Base-by-base conservation (phyloP, 345 rosid species). In the Nephelium lappaceum region DNA sequence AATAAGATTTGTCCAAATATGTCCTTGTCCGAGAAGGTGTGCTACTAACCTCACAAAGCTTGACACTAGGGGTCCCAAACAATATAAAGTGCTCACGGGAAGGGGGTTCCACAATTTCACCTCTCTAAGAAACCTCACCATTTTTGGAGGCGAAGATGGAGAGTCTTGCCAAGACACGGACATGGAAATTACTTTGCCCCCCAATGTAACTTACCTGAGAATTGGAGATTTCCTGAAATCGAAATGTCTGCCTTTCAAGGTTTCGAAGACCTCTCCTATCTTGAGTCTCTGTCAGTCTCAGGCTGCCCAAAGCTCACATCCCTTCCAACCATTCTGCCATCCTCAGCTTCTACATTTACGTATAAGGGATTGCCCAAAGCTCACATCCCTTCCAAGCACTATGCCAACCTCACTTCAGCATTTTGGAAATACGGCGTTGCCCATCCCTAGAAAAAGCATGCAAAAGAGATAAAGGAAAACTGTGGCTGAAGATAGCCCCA, bases 201-300 rank as follows among this genome's bases (percentile, higher is more conserved):
- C 39, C 25, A 75, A 79, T 12, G 67, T 79, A 11, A 71, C 41
- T 1, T 0, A 0, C 10, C 75, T 79, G 19, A 0, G 11, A 41
- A 76, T 79, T 27, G 18, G 24, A 4, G 60, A 68, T 15, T 73
- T 79, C 78, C 76, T 4, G n/a, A 69, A 72, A 31, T 71, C 72
- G 36, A 42, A 83, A 67, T 24, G 7, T 78, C 18, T 71, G 12
- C 27, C 71, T 7, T 66, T 65, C 15, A 45, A 49, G 71, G 78
- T n/a, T 76, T 75, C 18, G 72, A 76, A 47, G 62, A 76, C 66
- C 78, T 67, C 15, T 39, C 45, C 3, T 79, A 58, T 1, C 85
- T 83, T 67, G 71, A 75, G 16, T 19, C 5, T 38, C 67, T 83
- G 67, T 5, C 1, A 1, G 11, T 79, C 73, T 6, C 0, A 15